These are phyloP conservation scores for Elsinoe australis DNA, from an alignment of 2,329 filamentous ascomycete genomes.

Conservation along the genomic window DNA sequence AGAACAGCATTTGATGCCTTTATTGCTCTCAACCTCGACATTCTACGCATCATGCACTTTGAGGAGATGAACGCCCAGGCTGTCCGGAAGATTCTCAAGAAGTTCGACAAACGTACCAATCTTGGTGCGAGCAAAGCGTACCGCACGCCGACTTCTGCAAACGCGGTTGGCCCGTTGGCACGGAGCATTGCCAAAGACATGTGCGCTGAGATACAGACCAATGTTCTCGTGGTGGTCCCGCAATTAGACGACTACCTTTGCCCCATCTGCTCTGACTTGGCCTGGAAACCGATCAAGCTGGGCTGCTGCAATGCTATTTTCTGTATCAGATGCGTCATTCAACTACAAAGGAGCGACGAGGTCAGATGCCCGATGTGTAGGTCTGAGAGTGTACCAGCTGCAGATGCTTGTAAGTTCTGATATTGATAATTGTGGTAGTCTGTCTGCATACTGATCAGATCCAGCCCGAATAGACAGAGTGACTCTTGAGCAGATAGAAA, in stretches of 20 bases:
- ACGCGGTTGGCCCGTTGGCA: conserved; percentile 55
- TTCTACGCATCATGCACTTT: conserved; percentile 76
- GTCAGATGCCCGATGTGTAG: conserved; percentile 70
- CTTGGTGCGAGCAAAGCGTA: conserved; percentile 57
- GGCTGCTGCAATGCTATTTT: conserved; percentile 65
- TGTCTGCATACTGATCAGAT: background rate
- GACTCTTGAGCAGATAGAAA: conserved; percentile 61
- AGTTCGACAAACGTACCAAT: conserved; percentile 81
- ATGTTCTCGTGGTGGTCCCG: conserved; percentile 66
- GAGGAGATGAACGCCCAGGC: conserved; percentile 76
- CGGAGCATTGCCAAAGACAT: conserved; percentile 66
- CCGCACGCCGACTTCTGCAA: conserved; percentile 32
- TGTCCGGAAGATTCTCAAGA: conserved; percentile 78
- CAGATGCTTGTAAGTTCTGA: conserved; percentile 51
- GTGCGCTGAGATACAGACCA: conserved; percentile 63
- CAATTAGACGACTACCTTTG: conserved; percentile 80
- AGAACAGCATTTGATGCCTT: conserved; percentile 59
- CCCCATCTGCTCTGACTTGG: conserved; percentile 69
- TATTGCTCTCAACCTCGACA: conserved; percentile 60
- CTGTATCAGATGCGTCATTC: conserved; percentile 75
- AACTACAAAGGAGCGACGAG: conserved; percentile 64
- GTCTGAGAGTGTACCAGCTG: conserved; percentile 60
- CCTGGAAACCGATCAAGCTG: conserved; percentile 74
- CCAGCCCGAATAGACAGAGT: conserved; percentile 62
- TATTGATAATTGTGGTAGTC: conserved; percentile 2